Evolutionary conservation across 2,329 filamentous ascomycete species (phyloP).

Genomic region (Phoma herbarum): DNA sequence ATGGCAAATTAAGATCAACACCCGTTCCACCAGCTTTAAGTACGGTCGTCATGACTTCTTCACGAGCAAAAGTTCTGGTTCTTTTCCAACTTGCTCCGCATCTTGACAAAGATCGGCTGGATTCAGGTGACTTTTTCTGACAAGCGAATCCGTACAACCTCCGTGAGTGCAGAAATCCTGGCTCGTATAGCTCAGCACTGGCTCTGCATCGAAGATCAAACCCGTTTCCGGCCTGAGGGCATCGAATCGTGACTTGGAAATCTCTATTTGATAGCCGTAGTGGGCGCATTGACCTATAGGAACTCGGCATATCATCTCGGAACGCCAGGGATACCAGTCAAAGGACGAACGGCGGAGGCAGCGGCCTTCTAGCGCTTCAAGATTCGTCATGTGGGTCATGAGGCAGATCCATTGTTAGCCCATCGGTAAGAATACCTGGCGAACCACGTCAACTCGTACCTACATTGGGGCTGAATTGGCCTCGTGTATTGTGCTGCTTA

Average conservation of each 20-base stretch:
- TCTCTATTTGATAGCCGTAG: neutral
- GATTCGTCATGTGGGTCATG: slow-evolving; percentile 12
- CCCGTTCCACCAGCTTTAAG: slow-evolving; percentile 5
- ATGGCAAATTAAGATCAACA: neutral
- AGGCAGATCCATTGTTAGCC: slow-evolving; percentile 4
- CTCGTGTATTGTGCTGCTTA: slow-evolving; percentile 1
- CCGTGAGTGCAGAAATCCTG: slow-evolving; percentile 9
- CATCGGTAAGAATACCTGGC: slow-evolving; percentile 3
- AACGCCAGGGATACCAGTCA: slow-evolving; percentile 7
- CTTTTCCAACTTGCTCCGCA: slow-evolving; percentile 9
- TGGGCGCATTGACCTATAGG: neutral
- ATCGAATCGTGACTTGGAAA: neutral
- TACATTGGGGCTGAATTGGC: slow-evolving; percentile 5
- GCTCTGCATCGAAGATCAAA: slow-evolving; percentile 10
- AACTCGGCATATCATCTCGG: neutral
- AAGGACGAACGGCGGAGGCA: slow-evolving; percentile 5
- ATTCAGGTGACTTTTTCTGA: slow-evolving; percentile 18
- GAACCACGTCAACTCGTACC: slow-evolving; percentile 13
- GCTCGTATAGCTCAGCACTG: neutral
- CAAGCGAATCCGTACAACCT: slow-evolving; percentile 4
- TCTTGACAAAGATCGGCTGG: slow-evolving; percentile 2
- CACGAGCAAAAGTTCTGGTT: slow-evolving; percentile 14
- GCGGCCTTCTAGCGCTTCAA: slow-evolving; percentile 1
- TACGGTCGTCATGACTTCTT: slow-evolving; percentile 7
- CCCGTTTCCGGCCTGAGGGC: slow-evolving; percentile 2